These are phyloP conservation scores for Zymoseptoria tritici DNA, from an alignment of 2,329 filamentous ascomycete species.

Conservation along the genomic window DNA sequence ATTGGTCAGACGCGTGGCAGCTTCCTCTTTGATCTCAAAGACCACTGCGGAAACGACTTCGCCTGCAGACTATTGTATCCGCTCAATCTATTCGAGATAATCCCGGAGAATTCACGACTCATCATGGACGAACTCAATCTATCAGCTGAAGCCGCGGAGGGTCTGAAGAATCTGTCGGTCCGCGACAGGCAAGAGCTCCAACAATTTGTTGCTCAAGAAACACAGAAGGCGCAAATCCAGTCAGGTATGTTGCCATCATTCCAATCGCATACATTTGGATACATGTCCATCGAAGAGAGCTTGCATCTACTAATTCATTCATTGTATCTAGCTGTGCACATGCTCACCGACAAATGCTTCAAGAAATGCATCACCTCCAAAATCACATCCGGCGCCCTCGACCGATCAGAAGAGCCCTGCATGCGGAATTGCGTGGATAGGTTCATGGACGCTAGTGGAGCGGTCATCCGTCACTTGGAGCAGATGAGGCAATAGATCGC, in stretches of 20 bases:
- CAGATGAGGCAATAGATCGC: slow-evolving; percentile 36
- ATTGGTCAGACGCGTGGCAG: not conserved
- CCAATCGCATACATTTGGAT: too few relatives aligned
- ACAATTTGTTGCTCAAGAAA: slow-evolving; percentile 75
- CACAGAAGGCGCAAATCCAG: slow-evolving; percentile 71
- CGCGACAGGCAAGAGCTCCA: slow-evolving; percentile 68
- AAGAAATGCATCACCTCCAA: slow-evolving; percentile 78
- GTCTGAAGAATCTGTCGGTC: slow-evolving; percentile 22
- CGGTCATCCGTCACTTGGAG: slow-evolving; percentile 80
- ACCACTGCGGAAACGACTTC: not conserved
- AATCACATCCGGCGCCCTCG: slow-evolving; percentile 65
- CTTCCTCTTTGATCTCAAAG: not conserved
- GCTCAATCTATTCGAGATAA: not conserved
- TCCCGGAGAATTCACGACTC: not conserved
- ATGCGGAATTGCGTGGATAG: slow-evolving; percentile 88
- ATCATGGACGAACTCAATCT: slow-evolving; percentile 25
- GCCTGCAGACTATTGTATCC: not conserved
- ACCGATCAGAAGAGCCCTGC: slow-evolving; percentile 72
- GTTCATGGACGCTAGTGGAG: slow-evolving; percentile 80
- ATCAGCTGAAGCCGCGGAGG: slow-evolving; percentile 19
- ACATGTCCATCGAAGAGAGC: too few relatives aligned
- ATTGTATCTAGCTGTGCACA: slow-evolving; percentile 8
- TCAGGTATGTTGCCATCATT: slow-evolving; percentile 24
- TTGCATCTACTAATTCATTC: too few relatives aligned
- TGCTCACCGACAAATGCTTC: slow-evolving; percentile 57